Conservation (phyloP, 2,329 filamentous ascomycete species). For the Verticillium alfalfae region DNA sequence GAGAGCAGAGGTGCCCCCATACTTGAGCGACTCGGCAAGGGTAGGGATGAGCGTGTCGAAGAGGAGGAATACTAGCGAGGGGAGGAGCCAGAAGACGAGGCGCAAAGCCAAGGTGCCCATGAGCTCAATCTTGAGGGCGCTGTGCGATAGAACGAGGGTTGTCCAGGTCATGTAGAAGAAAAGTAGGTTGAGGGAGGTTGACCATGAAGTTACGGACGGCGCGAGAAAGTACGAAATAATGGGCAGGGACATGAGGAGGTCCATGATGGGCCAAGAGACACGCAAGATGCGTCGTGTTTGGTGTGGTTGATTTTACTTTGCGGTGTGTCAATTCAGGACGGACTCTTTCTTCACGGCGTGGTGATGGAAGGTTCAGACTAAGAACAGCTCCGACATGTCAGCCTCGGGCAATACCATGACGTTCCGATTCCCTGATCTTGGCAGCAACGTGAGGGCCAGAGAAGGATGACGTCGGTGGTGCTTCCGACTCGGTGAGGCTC, state of each 20-base stretch:
- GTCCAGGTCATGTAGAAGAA: conserved; percentile 92
- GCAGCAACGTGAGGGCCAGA: not conserved
- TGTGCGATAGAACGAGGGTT: conserved; percentile 72
- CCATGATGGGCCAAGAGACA: conserved; percentile 36
- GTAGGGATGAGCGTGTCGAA: conserved; percentile 69
- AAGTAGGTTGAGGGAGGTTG: conserved; percentile 74
- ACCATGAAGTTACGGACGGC: conserved; percentile 60
- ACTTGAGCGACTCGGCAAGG: conserved; percentile 63
- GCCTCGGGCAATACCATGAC: not conserved
- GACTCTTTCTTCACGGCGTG: too few species aligned
- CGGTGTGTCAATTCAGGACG: too few species aligned
- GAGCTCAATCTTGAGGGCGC: conserved; percentile 69
- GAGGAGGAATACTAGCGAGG: conserved; percentile 65
- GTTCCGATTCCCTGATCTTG: not conserved
- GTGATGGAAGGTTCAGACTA: too few species aligned
- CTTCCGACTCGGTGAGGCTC: not conserved
- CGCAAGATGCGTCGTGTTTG: not conserved
- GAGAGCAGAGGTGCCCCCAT: conserved; percentile 47
- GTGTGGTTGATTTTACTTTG: not conserved
- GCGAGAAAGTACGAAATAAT: conserved; percentile 63
- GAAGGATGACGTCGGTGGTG: not conserved
- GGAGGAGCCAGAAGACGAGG: conserved; percentile 64
- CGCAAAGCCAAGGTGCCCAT: conserved; percentile 64
- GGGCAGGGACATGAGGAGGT: conserved; percentile 66
- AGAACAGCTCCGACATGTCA: not conserved